phyloP scores from a whole-genome alignment of 164 flowering plant species.

The Annona cherimola region DNA sequence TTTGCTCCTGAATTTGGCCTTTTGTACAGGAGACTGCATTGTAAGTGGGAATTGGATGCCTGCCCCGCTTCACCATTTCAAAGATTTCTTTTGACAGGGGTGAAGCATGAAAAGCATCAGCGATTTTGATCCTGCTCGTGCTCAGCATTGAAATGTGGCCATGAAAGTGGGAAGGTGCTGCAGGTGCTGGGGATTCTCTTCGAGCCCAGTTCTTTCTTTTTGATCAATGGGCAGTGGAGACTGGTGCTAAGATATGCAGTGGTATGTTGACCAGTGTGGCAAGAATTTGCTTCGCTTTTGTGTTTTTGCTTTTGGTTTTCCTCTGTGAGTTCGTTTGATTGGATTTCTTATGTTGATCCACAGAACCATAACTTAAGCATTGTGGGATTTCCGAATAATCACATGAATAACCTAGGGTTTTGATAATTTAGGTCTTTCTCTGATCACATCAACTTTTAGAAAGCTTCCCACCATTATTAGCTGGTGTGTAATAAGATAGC shows the following conservation, averaged over 20 bases:
- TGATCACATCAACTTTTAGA: neutral
- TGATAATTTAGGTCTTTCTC: neutral
- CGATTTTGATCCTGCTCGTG: slow-evolving; percentile 17
- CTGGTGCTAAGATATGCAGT: neutral
- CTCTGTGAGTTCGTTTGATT: neutral
- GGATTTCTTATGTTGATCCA: neutral
- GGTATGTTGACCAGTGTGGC: slow-evolving; percentile 1
- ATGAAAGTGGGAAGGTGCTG: neutral
- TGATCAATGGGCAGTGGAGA: neutral
- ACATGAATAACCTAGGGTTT: neutral
- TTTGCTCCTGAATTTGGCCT: slow-evolving; percentile 75
- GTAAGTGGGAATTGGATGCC: slow-evolving; percentile 31
- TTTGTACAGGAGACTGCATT: slow-evolving; percentile 61
- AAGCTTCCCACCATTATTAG: neutral
- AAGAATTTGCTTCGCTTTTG: neutral
- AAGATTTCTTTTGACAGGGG: slow-evolving; percentile 20
- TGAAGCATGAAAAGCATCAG: slow-evolving; percentile 21
- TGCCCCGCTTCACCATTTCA: slow-evolving; percentile 25
- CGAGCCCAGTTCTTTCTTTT: slow-evolving; percentile 7
- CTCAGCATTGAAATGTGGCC: slow-evolving; percentile 5
- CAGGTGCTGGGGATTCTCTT: slow-evolving; percentile 5
- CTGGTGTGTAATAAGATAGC: neutral
- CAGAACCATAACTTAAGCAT: neutral
- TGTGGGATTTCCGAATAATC: neutral
- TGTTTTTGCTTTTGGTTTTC: neutral